Base-by-base conservation (phyloP, 164 flowering plant genomes). In the Vitis rupestris region DNA sequence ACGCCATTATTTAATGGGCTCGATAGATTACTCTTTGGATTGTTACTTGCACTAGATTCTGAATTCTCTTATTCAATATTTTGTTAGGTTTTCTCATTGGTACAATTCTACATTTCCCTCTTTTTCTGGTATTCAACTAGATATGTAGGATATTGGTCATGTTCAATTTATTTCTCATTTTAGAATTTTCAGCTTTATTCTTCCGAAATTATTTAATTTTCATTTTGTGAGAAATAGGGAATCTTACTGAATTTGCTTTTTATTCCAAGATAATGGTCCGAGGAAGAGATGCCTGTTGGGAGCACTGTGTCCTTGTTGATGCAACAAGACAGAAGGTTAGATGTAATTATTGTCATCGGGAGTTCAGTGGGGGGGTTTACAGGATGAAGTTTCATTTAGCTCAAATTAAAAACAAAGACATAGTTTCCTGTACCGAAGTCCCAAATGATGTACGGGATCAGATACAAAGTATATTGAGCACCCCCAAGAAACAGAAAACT, bases 241-340 rank as follows among this genome's bases (percentile, higher is more conserved):
- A 23, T 56, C 16, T 52, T 30, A 30, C 19, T 68, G 55, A 61
- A 60, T 30, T 73, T 58, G 10, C n/a, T 65, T 37, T 13, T 58
- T 65, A 23, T 65, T 62, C 51, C 72, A 79, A 83, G 74, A 75
- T 51, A 49, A 88, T 88, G 93, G 93, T 89, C 49, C 81, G 93
- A 63, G 93, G 90, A 78, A 84, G 87, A 74, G 94, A 89, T 87
- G 87, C 91, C 12, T 87, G 91, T 66, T 87, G 94, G 93, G 88
- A 89, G 75, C 91, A 89, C 68, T 89, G 94, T 79, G 86, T 79
- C 47, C 86, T 89, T 76, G 84, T 87, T 73, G 91, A 89, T 78
- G 88, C 91, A 73, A 82, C 87, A 23, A 81, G 78, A 70, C 91
- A 87, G 74, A 89, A 89, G 78, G 94, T 89, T 56, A 73, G 84